A percentile compares a stretch with the other conserved stretches of the same genome.
phyloP scores from a whole-genome alignment of 2,329 filamentous ascomycete species.

The Akanthomyces lecanii region DNA sequence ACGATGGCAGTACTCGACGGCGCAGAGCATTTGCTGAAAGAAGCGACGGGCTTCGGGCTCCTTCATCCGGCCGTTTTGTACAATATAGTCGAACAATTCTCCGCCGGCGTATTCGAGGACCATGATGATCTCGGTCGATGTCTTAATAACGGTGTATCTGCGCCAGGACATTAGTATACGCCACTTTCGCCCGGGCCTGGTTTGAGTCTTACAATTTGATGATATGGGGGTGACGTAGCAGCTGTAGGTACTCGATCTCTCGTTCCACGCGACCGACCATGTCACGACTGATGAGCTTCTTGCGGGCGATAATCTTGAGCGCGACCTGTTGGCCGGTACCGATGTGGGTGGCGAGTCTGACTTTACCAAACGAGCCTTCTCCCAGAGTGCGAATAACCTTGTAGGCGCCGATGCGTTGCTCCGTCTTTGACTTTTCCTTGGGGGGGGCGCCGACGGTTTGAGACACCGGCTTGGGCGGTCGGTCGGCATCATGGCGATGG shows the following conservation, averaged over 20 bases:
- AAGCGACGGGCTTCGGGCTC: conserved; percentile 93
- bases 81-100: conserved; percentile 97
- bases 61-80: conserved; percentile 85
- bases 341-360: conserved; percentile 91
- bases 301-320: conserved; percentile 94
- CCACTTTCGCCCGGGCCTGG: background rate
- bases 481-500: conserved; percentile 22
- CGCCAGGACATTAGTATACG: background rate
- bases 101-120: conserved; percentile 96
- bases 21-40: conserved; percentile 98
- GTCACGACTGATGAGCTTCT: conserved; percentile 92
- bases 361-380: conserved; percentile 97
- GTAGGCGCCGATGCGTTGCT: conserved; percentile 88
- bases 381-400: conserved; percentile 85
- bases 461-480: conserved; percentile 25
- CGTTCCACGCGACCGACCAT: conserved; percentile 97
- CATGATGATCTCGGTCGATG: conserved; percentile 94
- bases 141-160: conserved; percentile 95
- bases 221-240: conserved; percentile 94
- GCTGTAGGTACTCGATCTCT: conserved; percentile 95
- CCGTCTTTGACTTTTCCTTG: conserved; percentile 54
- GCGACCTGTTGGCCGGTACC: conserved; percentile 93
- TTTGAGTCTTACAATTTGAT: conserved; percentile 75
- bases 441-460: conserved; percentile 28
- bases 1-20: conserved; percentile 96